phyloP scores from a whole-genome alignment of 2,329 filamentous ascomycete genomes.

The Xylariaceae sp. region DNA sequence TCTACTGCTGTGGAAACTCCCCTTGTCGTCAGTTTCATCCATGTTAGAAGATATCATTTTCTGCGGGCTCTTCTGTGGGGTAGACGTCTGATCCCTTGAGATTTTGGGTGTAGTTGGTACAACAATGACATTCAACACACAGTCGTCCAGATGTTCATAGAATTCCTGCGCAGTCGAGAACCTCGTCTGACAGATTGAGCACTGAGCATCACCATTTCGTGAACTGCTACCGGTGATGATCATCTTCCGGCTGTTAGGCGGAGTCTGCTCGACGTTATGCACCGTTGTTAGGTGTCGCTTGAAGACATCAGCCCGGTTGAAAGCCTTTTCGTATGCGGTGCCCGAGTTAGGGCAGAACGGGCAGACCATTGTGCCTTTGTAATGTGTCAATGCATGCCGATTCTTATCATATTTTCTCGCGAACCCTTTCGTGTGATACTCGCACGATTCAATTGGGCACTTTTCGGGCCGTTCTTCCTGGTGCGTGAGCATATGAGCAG shows the following conservation, averaged over 20 bases:
- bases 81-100: constrained; percentile 23
- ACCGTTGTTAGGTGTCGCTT: constrained; percentile 89
- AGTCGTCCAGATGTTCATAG: constrained; percentile 86
- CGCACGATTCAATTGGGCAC: constrained; percentile 86
- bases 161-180: constrained; percentile 91
- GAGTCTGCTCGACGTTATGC: constrained; percentile 88
- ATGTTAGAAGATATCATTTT: constrained; percentile 18
- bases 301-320: constrained; percentile 93
- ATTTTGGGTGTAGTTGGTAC: constrained; percentile 37
- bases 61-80: constrained; percentile 24
- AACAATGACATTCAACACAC: constrained; percentile 56
- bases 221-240: constrained; percentile 33
- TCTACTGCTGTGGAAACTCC: constrained; percentile 10
- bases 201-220: constrained; percentile 64
- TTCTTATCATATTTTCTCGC: constrained; percentile 97
- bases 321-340: constrained; percentile 86
- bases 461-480: constrained; percentile 89
- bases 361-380: constrained; percentile 96
- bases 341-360: constrained; percentile 90
- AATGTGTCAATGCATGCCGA: constrained; percentile 87
- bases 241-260: constrained; percentile 83
- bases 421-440: constrained; percentile 90
- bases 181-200: constrained; percentile 77
- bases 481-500: constrained; percentile 92
- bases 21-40: constrained; percentile 23